phyloP scores from a whole-genome alignment of 1,139 yeast species.

The Hanseniaspora uvarum region DNA sequence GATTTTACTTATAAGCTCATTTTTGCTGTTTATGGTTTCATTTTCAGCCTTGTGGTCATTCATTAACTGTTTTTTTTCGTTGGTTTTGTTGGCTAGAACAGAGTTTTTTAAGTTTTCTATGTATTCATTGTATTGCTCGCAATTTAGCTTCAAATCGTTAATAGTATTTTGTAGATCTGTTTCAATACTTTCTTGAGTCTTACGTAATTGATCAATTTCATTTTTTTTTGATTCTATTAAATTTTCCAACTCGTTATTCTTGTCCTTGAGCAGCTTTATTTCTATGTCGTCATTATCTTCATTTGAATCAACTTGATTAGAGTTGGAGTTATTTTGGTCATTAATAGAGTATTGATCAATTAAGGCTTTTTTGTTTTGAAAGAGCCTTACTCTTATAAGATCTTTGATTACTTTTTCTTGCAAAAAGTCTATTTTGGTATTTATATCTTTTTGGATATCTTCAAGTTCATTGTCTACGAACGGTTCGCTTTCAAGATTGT shows the following conservation, averaged over 20 bases:
- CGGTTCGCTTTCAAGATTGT: not conserved
- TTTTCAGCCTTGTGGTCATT: not conserved
- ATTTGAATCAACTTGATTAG: not conserved
- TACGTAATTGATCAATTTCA: not conserved
- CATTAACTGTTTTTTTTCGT: not conserved
- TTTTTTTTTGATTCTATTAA: not conserved
- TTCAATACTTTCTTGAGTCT: not conserved
- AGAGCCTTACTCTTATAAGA: slow-evolving; percentile 1
- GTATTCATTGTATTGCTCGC: not conserved
- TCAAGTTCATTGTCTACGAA: slow-evolving; percentile 10
- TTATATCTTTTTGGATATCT: slow-evolving; percentile 12
- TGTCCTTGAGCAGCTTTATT: not conserved
- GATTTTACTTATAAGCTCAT: not conserved
- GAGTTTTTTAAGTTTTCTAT: slow-evolving; percentile 1
- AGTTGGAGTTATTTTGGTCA: not conserved
- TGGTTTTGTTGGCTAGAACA: not conserved
- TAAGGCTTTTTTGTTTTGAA: not conserved
- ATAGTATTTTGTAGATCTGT: not conserved
- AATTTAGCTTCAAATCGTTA: not conserved
- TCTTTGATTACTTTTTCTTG: slow-evolving; percentile 10
- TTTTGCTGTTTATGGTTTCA: not conserved
- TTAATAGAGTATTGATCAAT: not conserved
- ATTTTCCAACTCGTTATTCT: not conserved
- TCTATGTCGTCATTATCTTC: slow-evolving; percentile 5
- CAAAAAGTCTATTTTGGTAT: slow-evolving; percentile 7